A percentile compares a stretch with the other conserved stretches of the same genome.
Evolutionary conservation across 345 rosid genomes (phyloP).

Genomic region (Salix koriyanagi): DNA sequence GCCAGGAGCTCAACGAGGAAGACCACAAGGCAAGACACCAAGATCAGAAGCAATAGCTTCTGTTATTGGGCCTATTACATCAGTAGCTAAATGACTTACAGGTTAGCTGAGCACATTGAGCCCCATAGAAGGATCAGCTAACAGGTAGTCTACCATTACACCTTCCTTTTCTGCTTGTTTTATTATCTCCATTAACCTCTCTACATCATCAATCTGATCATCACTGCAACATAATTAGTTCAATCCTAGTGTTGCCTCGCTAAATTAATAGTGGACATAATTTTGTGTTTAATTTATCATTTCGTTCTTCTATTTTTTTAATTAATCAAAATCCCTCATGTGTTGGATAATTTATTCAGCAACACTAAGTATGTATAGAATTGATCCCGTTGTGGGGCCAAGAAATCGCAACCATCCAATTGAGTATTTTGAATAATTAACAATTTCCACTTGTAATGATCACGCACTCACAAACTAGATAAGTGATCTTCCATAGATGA

Average conservation of each 20-base stretch:
- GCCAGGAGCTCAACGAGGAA: slow-evolving; percentile 68
- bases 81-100: slow-evolving; percentile 63
- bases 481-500: no score
- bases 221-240: neutral
- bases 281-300: no score
- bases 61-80: slow-evolving; percentile 82
- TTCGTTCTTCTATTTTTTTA: no score
- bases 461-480: no score
- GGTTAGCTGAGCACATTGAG: slow-evolving; percentile 63
- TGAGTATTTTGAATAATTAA: no score
- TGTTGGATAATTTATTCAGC: no score
- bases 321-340: no score
- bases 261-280: no score
- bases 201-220: slow-evolving; percentile 64
- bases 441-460: no score
- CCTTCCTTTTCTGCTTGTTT: slow-evolving; percentile 88
- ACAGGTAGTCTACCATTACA: slow-evolving; percentile 65
- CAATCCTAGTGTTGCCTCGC: neutral
- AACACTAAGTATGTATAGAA: no score
- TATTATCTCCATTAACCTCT: slow-evolving; percentile 59
- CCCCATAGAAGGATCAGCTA: slow-evolving; percentile 82
- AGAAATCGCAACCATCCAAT: no score
- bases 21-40: slow-evolving; percentile 78
- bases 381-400: no score
- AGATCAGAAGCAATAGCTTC: slow-evolving; percentile 74